A percentile compares a stretch with the other conserved stretches of the same genome.
These are phyloP conservation scores for Torulaspora pretoriensis DNA, from an alignment of 1,139 yeast genomes.

Conservation along the genomic window DNA sequence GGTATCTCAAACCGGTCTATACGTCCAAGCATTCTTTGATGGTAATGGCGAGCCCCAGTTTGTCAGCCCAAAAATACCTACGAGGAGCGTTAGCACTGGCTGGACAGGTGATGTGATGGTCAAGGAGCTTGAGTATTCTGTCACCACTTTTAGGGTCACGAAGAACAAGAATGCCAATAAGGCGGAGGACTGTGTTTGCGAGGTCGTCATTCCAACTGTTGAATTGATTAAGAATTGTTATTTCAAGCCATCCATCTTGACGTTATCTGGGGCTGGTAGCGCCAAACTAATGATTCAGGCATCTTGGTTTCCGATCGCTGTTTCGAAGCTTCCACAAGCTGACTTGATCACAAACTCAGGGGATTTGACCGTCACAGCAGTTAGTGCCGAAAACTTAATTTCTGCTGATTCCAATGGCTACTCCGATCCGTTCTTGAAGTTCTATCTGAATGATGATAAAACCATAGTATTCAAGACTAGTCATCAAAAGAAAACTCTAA, in stretches of 20 bases:
- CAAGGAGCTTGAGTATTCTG: conserved; percentile 74
- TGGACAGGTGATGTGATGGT: conserved; percentile 69
- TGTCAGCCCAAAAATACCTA: conserved; percentile 47
- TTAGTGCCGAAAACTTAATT: conserved; percentile 65
- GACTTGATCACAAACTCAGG: conserved; percentile 81
- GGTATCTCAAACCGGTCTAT: conserved; percentile 50
- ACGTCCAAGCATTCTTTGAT: conserved; percentile 72
- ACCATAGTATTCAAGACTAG: conserved; percentile 61
- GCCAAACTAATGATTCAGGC: conserved; percentile 56
- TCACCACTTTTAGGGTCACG: conserved; percentile 56
- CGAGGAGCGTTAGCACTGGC: conserved; percentile 45
- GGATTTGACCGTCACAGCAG: conserved; percentile 55
- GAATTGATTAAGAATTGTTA: conserved; percentile 66
- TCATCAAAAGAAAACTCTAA: conserved; percentile 76
- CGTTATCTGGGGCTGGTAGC: conserved; percentile 46
- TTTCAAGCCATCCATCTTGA: conserved; percentile 52
- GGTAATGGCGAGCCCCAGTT: conserved; percentile 61
- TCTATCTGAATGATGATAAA: conserved; percentile 60
- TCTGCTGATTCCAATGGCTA: conserved; percentile 87
- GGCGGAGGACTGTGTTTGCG: conserved; percentile 58
- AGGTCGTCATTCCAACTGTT: conserved; percentile 60
- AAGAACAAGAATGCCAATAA: conserved; percentile 51
- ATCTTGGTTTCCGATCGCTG: conserved; percentile 74
- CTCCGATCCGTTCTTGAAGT: conserved; percentile 83
- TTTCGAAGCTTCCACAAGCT: conserved; percentile 59